Percentiles rank a stretch among this genome's conserved stretches.
Evolutionary conservation across 2,329 filamentous ascomycete genomes (phyloP).

Genomic region (Amphichorda felina): DNA sequence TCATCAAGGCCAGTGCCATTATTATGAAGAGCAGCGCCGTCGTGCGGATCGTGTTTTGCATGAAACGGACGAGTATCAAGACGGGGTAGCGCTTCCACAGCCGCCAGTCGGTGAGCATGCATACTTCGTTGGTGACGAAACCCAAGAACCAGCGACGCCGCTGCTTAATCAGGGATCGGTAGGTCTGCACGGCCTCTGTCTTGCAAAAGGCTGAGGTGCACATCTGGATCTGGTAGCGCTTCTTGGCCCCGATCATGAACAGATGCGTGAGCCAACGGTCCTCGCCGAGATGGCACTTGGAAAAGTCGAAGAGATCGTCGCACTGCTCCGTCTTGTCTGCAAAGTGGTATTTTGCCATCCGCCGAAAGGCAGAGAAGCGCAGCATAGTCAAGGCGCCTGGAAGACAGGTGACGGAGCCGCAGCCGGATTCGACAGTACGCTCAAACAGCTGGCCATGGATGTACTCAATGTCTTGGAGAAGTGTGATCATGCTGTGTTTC

Average conservation of each 20-base stretch:
- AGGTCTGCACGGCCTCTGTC: slow-evolving; percentile 89
- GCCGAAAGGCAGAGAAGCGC: slow-evolving; percentile 88
- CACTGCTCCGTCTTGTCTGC: slow-evolving; percentile 93
- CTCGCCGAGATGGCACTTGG: slow-evolving; percentile 89
- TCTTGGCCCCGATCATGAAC: slow-evolving; percentile 95
- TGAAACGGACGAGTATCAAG: slow-evolving; percentile 75
- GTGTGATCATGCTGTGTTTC: slow-evolving; percentile 78
- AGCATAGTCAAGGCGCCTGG: slow-evolving; percentile 93
- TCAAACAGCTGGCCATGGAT: slow-evolving; percentile 95
- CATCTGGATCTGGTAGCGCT: slow-evolving; percentile 93
- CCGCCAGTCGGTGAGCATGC: slow-evolving; percentile 91
- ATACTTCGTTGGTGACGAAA: slow-evolving; percentile 95
- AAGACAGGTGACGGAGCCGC: slow-evolving; percentile 86
- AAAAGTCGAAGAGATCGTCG: slow-evolving; percentile 92
- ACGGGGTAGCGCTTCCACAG: slow-evolving; percentile 87
- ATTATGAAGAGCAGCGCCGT: slow-evolving; percentile 92
- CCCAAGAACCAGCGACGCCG: slow-evolving; percentile 92
- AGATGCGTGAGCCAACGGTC: slow-evolving; percentile 95
- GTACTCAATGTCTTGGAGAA: slow-evolving; percentile 97
- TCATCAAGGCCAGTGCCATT: slow-evolving; percentile 76
- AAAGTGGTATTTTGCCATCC: slow-evolving; percentile 98
- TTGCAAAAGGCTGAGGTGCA: slow-evolving; percentile 97
- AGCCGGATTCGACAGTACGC: slow-evolving; percentile 86
- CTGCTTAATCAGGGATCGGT: slow-evolving; percentile 79
- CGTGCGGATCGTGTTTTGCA: slow-evolving; percentile 93